A percentile compares a stretch with the other conserved stretches of the same genome.
Evolutionary conservation across 192 early-diverging fungal genomes (phyloP).

Genomic region (Anaeromyces robustus): DNA sequence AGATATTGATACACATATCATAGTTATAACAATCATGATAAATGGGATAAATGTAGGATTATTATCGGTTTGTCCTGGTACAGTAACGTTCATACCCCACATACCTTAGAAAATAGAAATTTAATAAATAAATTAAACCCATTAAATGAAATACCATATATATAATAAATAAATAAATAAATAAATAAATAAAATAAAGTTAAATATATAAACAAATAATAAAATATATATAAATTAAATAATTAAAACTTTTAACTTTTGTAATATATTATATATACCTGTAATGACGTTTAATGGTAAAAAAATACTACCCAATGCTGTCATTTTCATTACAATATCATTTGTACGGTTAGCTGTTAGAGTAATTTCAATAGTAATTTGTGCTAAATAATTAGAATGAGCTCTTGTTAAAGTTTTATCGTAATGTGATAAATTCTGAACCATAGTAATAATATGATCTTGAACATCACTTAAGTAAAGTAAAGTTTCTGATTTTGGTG

Average conservation of each 20-base stretch:
- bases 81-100: background rate
- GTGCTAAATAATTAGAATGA: conserved; percentile 70
- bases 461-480: conserved; percentile 68
- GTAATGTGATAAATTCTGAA: conserved; percentile 47
- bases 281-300: background rate
- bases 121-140: too few species aligned
- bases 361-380: conserved; percentile 56
- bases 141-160: too few species aligned
- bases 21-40: background rate
- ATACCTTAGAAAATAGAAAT: too few species aligned
- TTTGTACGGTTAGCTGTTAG: conserved; percentile 7
- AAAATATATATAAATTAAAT: too few species aligned
- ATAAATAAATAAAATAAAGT: too few species aligned
- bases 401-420: conserved; percentile 56
- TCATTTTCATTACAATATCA: background rate
- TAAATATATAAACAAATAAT: too few species aligned
- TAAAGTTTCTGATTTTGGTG: conserved; percentile 23
- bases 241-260: too few species aligned
- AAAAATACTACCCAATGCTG: background rate
- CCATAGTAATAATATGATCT: conserved; percentile 55
- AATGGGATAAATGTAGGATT: background rate
- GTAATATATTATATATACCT: background rate
- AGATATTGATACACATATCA: background rate
- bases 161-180: background rate
- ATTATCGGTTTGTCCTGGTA: background rate